Evolutionary conservation across 768 basidiomycete species (phyloP).

Genomic region (Tylopilus vinaceipallidus): DNA sequence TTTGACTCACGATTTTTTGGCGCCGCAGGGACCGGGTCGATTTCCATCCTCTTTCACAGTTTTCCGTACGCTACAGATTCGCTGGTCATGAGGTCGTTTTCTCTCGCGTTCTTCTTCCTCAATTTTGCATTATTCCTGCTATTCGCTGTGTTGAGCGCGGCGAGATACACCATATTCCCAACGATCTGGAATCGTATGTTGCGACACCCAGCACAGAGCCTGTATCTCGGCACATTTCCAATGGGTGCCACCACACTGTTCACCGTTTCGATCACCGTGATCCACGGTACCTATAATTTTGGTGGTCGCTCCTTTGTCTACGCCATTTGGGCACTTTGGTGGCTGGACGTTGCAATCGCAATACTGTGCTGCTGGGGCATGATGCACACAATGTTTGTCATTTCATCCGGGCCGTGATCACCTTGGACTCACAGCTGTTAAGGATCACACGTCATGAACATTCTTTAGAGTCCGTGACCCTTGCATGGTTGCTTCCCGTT

Average conservation of each 20-base stretch:
- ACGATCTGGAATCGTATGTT: slow-evolving; percentile 49
- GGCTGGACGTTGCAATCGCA: slow-evolving; percentile 59
- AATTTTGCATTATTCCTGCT: slow-evolving; percentile 54
- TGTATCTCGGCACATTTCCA: slow-evolving; percentile 48
- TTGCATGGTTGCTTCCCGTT: slow-evolving; percentile 73
- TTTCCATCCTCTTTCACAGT: slow-evolving; percentile 53
- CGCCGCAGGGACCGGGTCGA: slow-evolving; percentile 43
- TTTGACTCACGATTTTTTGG: neutral
- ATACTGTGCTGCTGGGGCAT: slow-evolving; percentile 58
- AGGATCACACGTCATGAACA: slow-evolving; percentile 63
- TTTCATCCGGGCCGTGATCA: slow-evolving; percentile 17
- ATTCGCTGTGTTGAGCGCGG: slow-evolving; percentile 43
- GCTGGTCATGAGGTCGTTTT: slow-evolving; percentile 38
- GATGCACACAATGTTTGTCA: slow-evolving; percentile 63
- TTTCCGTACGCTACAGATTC: slow-evolving; percentile 55
- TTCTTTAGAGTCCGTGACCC: slow-evolving; percentile 51
- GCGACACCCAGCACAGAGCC: slow-evolving; percentile 47
- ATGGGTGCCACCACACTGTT: slow-evolving; percentile 65
- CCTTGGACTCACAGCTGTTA: slow-evolving; percentile 9
- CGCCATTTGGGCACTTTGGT: slow-evolving; percentile 65
- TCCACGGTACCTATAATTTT: slow-evolving; percentile 44
- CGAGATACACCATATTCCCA: slow-evolving; percentile 55
- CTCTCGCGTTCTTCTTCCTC: slow-evolving; percentile 56
- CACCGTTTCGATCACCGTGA: slow-evolving; percentile 44
- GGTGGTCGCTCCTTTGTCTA: slow-evolving; percentile 54